Conservation (phyloP, 2,329 filamentous ascomycete species). For the Epichloe hybrida region DNA sequence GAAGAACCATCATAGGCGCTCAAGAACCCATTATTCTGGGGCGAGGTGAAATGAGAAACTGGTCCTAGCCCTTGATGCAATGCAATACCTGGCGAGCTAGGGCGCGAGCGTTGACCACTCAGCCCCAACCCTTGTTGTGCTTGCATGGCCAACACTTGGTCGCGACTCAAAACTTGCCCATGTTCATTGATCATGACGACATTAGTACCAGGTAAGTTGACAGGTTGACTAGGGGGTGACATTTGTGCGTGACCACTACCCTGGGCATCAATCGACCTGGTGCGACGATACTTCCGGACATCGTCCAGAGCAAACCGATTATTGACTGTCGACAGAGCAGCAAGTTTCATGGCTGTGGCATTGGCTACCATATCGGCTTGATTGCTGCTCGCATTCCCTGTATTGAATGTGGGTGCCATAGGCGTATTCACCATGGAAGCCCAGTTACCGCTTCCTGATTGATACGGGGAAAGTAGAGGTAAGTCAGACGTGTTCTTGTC, state of each 20-base stretch:
- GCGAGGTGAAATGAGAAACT: constrained; percentile 64
- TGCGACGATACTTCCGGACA: constrained; percentile 87
- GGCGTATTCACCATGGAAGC: constrained; percentile 97
- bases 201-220: constrained; percentile 56
- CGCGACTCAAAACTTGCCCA: constrained; percentile 72
- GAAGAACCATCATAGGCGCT: constrained; percentile 70
- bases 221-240: constrained; percentile 50
- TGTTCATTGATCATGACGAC: constrained; percentile 92
- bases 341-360: constrained; percentile 96
- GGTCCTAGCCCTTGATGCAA: constrained; percentile 54
- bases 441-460: constrained; percentile 78
- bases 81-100: constrained; percentile 76
- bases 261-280: constrained; percentile 74
- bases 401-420: constrained; percentile 76
- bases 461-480: constrained; percentile 75
- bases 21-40: constrained; percentile 89
- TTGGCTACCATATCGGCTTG: constrained; percentile 98
- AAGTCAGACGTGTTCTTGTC: constrained; percentile 59
- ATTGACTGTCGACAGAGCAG: constrained; percentile 92
- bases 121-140: constrained; percentile 50
- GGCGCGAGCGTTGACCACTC: constrained; percentile 64
- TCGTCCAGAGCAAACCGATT: constrained; percentile 96
- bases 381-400: constrained; percentile 35
- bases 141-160: constrained; percentile 74
- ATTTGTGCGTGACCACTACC: constrained; percentile 47